Evolutionary conservation across 2,329 filamentous ascomycete species (phyloP).

Genomic region (Ilyonectria destructans): DNA sequence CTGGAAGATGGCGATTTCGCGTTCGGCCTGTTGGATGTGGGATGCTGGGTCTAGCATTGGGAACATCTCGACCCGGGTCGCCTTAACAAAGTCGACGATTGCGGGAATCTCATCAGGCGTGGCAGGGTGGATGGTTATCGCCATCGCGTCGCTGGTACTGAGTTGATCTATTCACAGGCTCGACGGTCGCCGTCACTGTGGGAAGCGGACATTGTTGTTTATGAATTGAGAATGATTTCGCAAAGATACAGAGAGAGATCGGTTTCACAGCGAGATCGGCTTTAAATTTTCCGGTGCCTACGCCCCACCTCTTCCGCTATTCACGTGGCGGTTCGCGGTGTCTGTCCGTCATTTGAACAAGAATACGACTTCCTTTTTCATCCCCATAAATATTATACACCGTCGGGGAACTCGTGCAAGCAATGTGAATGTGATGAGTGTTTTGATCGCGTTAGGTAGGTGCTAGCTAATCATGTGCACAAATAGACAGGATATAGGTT

Average conservation of each 20-base stretch:
- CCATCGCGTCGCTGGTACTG: constrained; percentile 20
- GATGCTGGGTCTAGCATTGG: constrained; percentile 44
- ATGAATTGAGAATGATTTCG: background rate
- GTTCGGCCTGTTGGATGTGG: constrained; percentile 32
- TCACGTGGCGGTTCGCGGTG: too few species aligned
- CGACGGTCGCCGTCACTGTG: background rate
- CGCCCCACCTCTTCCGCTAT: background rate
- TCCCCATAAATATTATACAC: too few species aligned
- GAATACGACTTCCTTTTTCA: too few species aligned
- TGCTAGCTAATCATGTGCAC: too few species aligned
- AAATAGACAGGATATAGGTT: too few species aligned
- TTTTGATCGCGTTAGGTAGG: too few species aligned
- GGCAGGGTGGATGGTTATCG: constrained; percentile 33
- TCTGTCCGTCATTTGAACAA: too few species aligned
- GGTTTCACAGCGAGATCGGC: constrained; percentile 11
- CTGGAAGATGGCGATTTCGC: constrained; percentile 43
- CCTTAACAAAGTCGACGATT: constrained; percentile 44
- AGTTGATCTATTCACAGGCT: background rate
- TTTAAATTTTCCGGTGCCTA: constrained; percentile 5
- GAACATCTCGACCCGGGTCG: constrained; percentile 50
- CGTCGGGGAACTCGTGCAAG: too few species aligned
- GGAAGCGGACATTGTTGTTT: too few species aligned
- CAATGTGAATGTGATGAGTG: too few species aligned
- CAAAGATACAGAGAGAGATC: background rate
- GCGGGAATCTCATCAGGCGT: constrained; percentile 40